These are phyloP conservation scores for Fomitopsis pulvina DNA, from an alignment of 768 basidiomycete genomes.

Conservation along the genomic window DNA sequence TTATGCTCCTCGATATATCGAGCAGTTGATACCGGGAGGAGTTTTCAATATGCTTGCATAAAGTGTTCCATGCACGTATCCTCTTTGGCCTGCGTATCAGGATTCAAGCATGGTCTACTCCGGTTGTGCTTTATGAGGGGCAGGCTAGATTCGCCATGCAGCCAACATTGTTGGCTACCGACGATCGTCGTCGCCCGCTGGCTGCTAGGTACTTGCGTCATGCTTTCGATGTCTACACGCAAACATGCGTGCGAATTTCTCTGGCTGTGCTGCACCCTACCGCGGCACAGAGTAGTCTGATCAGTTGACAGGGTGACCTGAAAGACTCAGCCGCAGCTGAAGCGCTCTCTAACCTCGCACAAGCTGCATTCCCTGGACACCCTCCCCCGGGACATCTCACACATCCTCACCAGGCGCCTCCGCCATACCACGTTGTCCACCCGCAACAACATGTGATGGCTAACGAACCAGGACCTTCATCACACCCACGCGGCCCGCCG, in stretches of 20 bases:
- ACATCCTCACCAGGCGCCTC: conserved; percentile 14
- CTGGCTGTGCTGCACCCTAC: conserved; percentile 9
- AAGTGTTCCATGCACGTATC: too few species aligned
- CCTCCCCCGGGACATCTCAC: conserved; percentile 5
- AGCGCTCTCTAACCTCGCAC: conserved; percentile 47
- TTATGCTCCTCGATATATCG: background rate
- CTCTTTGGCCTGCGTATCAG: too few species aligned
- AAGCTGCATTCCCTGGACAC: conserved; percentile 24
- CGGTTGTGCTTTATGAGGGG: too few species aligned
- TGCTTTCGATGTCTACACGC: too few species aligned
- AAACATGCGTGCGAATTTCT: too few species aligned
- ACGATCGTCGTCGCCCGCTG: too few species aligned
- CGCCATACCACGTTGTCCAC: conserved; percentile 12
- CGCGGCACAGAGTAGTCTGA: conserved; percentile 16
- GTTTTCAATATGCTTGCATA: too few species aligned
- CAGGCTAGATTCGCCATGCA: too few species aligned
- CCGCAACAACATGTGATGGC: conserved; percentile 8
- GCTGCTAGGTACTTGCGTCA: too few species aligned
- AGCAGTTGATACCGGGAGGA: background rate
- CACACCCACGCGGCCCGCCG: conserved; percentile 24
- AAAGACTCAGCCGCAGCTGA: conserved; percentile 57
- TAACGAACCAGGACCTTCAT: conserved; percentile 23
- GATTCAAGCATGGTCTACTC: too few species aligned
- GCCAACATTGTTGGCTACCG: too few species aligned
- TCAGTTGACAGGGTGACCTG: conserved; percentile 35